Evolutionary conservation across 1,284 basidiomycete species (phyloP), one percentile per base, ranked within the genome.

Genomic region (Dichomitus squalens): DNA sequence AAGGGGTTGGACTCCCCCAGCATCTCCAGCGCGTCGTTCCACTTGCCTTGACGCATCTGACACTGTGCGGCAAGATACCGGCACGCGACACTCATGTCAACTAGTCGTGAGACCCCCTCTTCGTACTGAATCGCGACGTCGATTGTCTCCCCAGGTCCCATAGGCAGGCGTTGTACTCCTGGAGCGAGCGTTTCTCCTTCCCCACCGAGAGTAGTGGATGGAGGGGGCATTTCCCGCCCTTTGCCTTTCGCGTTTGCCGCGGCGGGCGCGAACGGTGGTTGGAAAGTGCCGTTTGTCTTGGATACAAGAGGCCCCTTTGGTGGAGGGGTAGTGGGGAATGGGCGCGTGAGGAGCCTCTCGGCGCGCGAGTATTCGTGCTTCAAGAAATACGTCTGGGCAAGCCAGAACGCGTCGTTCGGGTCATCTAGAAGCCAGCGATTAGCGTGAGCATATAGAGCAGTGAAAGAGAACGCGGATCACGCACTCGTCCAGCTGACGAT

Each of bases 361-460:
- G 97, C 96, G 38, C 95, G 91, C 7, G 93, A 89, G 73, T 96
- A 99, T 64, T 98, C 93, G 64, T 96, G 90, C 4, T 92, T 95
- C 75, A 95, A 87, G 72, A 98, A 99, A 75, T 95, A 95, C 0
- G 93, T 93, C 72, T 99, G 96, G 0, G 97, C 96, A 16, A 99
- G 86, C 95, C 96, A 98, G 74, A 98, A 99, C 8, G 95, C 97
- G 74, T 99, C 97, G 72, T 96, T 96, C 31, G 93, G 87, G 66
- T 97, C 93, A 63, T 88, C 95, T 95, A 64, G 12, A 38, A n/a
- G n/a, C 25, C 16, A 35, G 48, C n/a, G 29, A 49, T 33, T 39
- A 4, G 43, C 35, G 12, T 36, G 5, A 36, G 35, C 16, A 36
- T n/a, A 36, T n/a, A n/a, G n/a, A 4, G 5, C 16, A 36, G 3